These are phyloP conservation scores for Ascocoryne sarcoides DNA, from an alignment of 2,329 filamentous ascomycete species.

Conservation along the genomic window DNA sequence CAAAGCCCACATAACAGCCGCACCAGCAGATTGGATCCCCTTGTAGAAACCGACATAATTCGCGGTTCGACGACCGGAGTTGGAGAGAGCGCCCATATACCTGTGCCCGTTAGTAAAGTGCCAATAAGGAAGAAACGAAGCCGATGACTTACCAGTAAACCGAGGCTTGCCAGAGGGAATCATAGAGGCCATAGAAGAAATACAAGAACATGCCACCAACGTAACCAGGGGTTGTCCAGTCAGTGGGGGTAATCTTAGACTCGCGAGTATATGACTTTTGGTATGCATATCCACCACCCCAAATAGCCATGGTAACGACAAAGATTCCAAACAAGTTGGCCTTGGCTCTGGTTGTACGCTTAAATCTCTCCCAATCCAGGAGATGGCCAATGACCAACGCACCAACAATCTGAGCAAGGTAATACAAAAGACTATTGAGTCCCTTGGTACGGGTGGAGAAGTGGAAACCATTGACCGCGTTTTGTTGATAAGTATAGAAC, in stretches of 20 bases:
- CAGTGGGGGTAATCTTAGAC: constrained; percentile 26
- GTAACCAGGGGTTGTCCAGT: constrained; percentile 62
- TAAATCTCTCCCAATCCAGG: constrained; percentile 52
- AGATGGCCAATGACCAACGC: constrained; percentile 63
- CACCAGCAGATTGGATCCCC: constrained; percentile 79
- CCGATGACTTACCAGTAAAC: constrained; percentile 64
- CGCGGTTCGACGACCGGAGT: constrained; percentile 84
- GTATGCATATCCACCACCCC: constrained; percentile 77
- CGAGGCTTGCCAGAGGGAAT: constrained; percentile 82
- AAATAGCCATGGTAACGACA: constrained; percentile 64
- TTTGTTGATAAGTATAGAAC: constrained; percentile 76
- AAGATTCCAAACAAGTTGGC: constrained; percentile 53
- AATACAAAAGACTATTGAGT: constrained; percentile 76
- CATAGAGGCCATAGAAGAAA: constrained; percentile 84
- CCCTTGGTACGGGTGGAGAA: constrained; percentile 68
- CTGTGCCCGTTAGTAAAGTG: constrained; percentile 31
- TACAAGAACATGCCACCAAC: constrained; percentile 79
- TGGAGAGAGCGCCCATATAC: constrained; percentile 89
- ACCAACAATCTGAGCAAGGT: constrained; percentile 68
- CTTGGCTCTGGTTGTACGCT: constrained; percentile 61
- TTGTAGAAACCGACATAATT: constrained; percentile 91
- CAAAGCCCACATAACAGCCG: constrained; percentile 65
- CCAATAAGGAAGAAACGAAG: neutral
- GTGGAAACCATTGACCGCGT: constrained; percentile 58
- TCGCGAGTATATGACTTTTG: constrained; percentile 52